Evolutionary conservation across 495 filamentous ascomycete genomes (phyloP).

Genomic region (Penicillium dipodomyicola): DNA sequence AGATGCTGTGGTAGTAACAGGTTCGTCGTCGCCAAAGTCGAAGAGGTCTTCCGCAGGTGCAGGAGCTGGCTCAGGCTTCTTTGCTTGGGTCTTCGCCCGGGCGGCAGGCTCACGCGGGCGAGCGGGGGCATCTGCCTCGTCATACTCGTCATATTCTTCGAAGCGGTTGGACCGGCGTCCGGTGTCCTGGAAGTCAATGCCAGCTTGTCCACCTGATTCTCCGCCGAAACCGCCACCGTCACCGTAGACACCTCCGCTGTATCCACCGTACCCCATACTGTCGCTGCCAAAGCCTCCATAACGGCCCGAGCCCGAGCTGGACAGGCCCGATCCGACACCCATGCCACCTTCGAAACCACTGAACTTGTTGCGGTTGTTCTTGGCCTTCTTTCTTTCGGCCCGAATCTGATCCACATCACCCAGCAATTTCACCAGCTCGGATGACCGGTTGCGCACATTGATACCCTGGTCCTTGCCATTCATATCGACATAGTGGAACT

Average conservation of each 20-base stretch:
- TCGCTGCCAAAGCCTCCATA: constrained; percentile 92
- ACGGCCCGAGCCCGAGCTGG: constrained; percentile 55
- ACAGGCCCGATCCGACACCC: constrained; percentile 55
- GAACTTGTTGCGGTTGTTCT: constrained; percentile 87
- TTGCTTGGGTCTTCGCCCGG: constrained; percentile 52
- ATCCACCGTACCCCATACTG: constrained; percentile 70
- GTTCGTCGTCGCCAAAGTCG: constrained; percentile 76
- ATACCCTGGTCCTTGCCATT: constrained; percentile 98
- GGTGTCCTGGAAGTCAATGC: constrained; percentile 63
- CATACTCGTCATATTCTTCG: constrained; percentile 95
- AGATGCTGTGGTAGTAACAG: constrained; percentile 45
- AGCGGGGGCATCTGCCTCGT: constrained; percentile 64
- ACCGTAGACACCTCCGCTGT: constrained; percentile 83
- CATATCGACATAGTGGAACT: constrained; percentile 95
- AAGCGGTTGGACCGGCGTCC: constrained; percentile 69
- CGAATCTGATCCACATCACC: constrained; percentile 93
- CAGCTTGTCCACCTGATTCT: constrained; percentile 17
- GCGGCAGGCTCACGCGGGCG: constrained; percentile 46
- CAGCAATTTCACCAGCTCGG: constrained; percentile 90
- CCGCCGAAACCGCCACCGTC: constrained; percentile 49
- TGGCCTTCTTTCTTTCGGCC: constrained; percentile 89
- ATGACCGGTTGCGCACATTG: constrained; percentile 94
- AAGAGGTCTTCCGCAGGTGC: constrained; percentile 65
- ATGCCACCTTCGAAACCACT: constrained; percentile 85
- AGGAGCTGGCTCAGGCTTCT: constrained; percentile 64